Conservation (phyloP, 2,329 filamentous ascomycete genomes). For the Xylaria sp. region DNA sequence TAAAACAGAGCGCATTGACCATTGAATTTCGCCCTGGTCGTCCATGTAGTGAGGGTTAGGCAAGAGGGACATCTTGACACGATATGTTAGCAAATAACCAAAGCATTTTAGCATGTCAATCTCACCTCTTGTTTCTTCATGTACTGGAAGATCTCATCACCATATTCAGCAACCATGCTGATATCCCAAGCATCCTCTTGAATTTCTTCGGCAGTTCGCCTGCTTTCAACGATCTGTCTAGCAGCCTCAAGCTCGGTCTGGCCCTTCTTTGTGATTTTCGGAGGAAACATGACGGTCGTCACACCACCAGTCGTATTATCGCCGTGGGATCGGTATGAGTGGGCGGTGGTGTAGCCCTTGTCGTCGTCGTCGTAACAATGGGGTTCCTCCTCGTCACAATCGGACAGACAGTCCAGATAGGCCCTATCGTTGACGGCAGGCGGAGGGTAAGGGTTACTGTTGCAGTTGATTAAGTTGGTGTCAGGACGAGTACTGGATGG, state of each 20-base stretch:
- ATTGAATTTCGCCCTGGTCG: conserved; percentile 94
- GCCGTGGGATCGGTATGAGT: conserved; percentile 79
- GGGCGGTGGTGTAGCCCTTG: conserved; percentile 81
- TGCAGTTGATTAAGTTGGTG: conserved; percentile 17
- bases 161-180: conserved; percentile 97
- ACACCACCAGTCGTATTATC: conserved; percentile 64
- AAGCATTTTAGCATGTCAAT: conserved; percentile 21
- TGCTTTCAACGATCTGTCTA: conserved; percentile 73
- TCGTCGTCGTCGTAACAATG: conserved; percentile 68
- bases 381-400: conserved; percentile 82
- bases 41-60: conserved; percentile 97
- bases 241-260: conserved; percentile 77
- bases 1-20: conserved; percentile 97
- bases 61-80: conserved; percentile 74
- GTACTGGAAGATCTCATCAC: conserved; percentile 94
- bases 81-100: conserved; percentile 36
- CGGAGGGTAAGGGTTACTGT: conserved; percentile 15
- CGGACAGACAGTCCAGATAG: conserved; percentile 52
- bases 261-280: conserved; percentile 74
- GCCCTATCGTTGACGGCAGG: conserved; percentile 53
- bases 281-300: conserved; percentile 72
- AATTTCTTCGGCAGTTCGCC: conserved; percentile 76
- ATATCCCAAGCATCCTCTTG: conserved; percentile 94
- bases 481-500: conserved; percentile 20
- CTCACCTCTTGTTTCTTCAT: conserved; percentile 88